Conservation (phyloP, 306 rosid genomes). For the Cicer cuneatum region DNA sequence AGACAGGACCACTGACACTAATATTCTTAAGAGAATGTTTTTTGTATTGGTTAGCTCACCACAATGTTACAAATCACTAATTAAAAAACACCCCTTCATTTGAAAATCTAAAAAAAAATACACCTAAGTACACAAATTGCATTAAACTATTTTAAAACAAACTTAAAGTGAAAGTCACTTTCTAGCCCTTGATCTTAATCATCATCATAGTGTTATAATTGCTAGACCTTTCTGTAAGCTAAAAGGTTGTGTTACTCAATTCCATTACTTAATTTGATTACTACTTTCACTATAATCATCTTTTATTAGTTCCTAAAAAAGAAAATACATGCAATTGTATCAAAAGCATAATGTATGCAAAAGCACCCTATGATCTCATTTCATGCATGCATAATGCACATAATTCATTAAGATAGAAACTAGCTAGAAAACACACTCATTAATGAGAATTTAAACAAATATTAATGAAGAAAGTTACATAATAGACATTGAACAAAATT, state of each 20-base stretch:
- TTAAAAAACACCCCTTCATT: not conserved
- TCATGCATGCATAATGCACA: constrained; percentile 44
- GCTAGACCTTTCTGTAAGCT: constrained; percentile 60
- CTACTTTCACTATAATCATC: constrained; percentile 43
- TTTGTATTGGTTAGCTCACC: constrained; percentile 64
- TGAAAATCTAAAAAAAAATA: constrained; percentile 53
- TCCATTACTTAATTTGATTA: not conserved
- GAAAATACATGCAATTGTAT: constrained; percentile 37
- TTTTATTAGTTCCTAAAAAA: constrained; percentile 40
- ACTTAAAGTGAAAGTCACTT: constrained; percentile 51
- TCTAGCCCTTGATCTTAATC: constrained; percentile 79
- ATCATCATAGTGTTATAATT: constrained; percentile 68
- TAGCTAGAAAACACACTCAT: not conserved
- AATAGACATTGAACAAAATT: constrained; percentile 38
- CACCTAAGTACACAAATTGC: constrained; percentile 44
- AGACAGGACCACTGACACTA: constrained; percentile 94
- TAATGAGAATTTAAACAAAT: constrained; percentile 40
- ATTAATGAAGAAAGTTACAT: constrained; percentile 41
- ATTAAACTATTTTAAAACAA: constrained; percentile 48
- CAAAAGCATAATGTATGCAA: constrained; percentile 38
- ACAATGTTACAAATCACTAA: not conserved
- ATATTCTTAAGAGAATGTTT: constrained; percentile 80
- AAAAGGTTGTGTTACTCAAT: constrained; percentile 50
- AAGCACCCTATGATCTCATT: constrained; percentile 24
- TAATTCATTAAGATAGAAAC: constrained; percentile 28